Base-by-base conservation (phyloP, 352 stramenopile genomes). In the Phytophthora syringae region DNA sequence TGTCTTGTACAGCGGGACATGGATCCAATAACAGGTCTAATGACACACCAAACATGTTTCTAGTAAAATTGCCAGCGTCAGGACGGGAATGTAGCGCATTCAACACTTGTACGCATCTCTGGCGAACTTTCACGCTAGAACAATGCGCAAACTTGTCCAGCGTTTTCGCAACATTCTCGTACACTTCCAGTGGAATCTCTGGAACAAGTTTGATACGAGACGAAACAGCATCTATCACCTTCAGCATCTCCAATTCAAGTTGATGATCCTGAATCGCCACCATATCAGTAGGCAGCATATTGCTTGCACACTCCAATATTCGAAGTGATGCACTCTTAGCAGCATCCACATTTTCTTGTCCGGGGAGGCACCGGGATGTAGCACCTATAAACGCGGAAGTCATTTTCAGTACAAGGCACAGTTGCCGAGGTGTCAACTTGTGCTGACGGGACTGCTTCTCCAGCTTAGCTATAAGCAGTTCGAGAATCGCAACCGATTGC, bases 331-430 rank as follows among this genome's bases (percentile, higher is more conserved):
- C 37, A 12, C 18, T 20, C 6, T 60, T 69, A 15, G 68, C n/a
- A 58, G 20, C 47, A 18, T 71, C 32, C 18, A 42, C 28, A 52
- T 62, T 32, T 21, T 45, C 36, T 52, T 15, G 55, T 55, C 32
- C 44, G 56, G n/a, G 11, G 48, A 51, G 40, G 25, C 24, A 40
- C 10, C 57, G 43, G 57, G 40, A 60, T 40, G 59, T 12, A 51
- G 27, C 43, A 21, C 34, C 15, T 44, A 74, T 51, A 47, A 80
- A 76, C 36, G 60, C 44, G 21, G 47, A 65, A 20, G 44, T 44
- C 72, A 80, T 80, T 22, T 73, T 77, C 30, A 80, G 10, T 21
- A 77, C 20, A 16, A 80, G 68, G 25, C 54, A 74, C 40, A 72
- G 24, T 12, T 76, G 71, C 10, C 67, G 71, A 67, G 39, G 52